phyloP scores from a whole-genome alignment of 345 rosid genomes.

The Erysimum cheiranthoides region DNA sequence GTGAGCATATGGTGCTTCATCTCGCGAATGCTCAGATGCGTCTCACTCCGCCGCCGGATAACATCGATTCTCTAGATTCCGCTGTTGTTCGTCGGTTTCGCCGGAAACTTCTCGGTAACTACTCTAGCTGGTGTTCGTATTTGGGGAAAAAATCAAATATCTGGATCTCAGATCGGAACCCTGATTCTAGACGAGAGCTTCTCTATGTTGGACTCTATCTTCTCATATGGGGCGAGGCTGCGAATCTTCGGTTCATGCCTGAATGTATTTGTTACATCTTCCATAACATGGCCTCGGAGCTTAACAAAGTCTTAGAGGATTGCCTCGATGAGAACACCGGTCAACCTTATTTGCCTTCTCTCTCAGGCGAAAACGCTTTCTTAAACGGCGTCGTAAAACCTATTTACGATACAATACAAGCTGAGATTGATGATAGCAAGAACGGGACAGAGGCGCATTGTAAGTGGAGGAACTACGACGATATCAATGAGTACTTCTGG shows the following conservation, averaged over 20 bases:
- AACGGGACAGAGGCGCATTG: constrained; percentile 82
- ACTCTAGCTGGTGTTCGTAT: constrained; percentile 88
- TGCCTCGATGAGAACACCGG: constrained; percentile 69
- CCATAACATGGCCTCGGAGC: constrained; percentile 89
- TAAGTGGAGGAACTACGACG: constrained; percentile 94
- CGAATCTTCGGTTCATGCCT: constrained; percentile 86
- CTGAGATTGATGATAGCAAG: constrained; percentile 66
- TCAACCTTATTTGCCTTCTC: constrained; percentile 56
- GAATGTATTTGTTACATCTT: constrained; percentile 89
- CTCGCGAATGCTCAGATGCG: constrained; percentile 99
- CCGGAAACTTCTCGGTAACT: constrained; percentile 69
- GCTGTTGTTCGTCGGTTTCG: constrained; percentile 76
- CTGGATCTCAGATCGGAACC: constrained; percentile 83
- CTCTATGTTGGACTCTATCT: constrained; percentile 76
- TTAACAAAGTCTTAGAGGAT: constrained; percentile 84
- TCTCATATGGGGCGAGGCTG: constrained; percentile 91
- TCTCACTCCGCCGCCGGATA: constrained; percentile 86
- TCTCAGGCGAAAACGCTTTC: constrained; percentile 65
- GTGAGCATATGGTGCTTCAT: constrained; percentile 93
- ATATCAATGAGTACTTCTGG: constrained; percentile 91
- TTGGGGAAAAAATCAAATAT: constrained; percentile 78
- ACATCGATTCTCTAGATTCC: constrained; percentile 80
- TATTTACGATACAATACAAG: constrained; percentile 60
- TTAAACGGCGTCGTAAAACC: constrained; percentile 67
- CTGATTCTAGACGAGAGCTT: constrained; percentile 76